Percentiles rank a stretch among this genome's conserved stretches.
These are phyloP conservation scores for Phylloporus gajari DNA, from an alignment of 1,284 basidiomycete genomes.

Conservation along the genomic window DNA sequence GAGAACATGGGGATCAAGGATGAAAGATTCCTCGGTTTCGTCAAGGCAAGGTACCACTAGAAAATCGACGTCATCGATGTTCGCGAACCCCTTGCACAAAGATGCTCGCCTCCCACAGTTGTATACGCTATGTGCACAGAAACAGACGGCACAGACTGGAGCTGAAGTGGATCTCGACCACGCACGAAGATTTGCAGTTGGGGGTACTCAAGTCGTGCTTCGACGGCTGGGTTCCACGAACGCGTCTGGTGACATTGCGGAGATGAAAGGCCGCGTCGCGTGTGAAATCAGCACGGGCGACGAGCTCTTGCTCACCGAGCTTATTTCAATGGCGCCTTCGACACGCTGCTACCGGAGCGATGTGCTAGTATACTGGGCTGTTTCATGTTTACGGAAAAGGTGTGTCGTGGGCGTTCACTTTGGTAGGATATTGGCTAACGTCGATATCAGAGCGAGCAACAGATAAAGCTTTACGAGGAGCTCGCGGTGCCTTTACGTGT, in stretches of 20 bases:
- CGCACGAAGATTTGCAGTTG: constrained; percentile 93
- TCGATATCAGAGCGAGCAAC: constrained; percentile 81
- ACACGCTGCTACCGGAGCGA: constrained; percentile 88
- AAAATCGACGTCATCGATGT: constrained; percentile 90
- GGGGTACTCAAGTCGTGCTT: constrained; percentile 96
- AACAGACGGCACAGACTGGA: constrained; percentile 78
- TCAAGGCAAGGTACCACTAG: constrained; percentile 73
- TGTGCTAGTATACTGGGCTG: constrained; percentile 93
- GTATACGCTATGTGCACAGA: constrained; percentile 84
- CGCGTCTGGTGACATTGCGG: constrained; percentile 91
- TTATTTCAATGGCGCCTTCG: constrained; percentile 99
- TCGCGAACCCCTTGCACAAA: constrained; percentile 77
- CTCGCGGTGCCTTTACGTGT: constrained; percentile 90
- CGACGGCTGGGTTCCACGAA: constrained; percentile 92
- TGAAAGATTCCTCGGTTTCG: constrained; percentile 88
- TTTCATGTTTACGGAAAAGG: constrained; percentile 98
- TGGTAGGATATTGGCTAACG: constrained; percentile 5
- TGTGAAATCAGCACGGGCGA: constrained; percentile 99
- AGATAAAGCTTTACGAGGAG: constrained; percentile 89
- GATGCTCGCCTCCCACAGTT: constrained; percentile 80
- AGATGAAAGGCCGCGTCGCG: constrained; percentile 97
- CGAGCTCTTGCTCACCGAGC: constrained; percentile 94
- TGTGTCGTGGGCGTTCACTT: constrained; percentile 48
- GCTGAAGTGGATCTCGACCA: constrained; percentile 86
- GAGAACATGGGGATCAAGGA: constrained; percentile 98